Evolutionary conservation across 257 asterid genomes (phyloP), one percentile per base, ranked within the genome.

Genomic region (Salvia miltiorrhiza): DNA sequence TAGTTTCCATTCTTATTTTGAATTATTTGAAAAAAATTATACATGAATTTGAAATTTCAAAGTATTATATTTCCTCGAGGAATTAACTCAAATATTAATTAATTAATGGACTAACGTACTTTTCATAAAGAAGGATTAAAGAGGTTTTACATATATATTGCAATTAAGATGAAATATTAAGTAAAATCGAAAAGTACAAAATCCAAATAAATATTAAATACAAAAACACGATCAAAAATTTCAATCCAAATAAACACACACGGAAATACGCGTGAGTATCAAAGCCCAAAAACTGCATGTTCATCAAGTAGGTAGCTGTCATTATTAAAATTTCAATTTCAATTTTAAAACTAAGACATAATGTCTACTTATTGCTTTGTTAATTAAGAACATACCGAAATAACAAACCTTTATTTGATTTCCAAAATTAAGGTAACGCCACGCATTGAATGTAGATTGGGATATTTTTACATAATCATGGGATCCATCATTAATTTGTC

Each of bases 401-500:
- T 58, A 72, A 39, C 11, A 59, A 67, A 50, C 32, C 17, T 24
- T 20, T 21, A 61, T 61, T 41, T 21, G 43, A 23, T 24, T 24
- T 13, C 8, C 39, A 75, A 73, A 70, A 60, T 71, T 68, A 55
- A 63, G 71, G 73, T 79, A 81, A 81, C 79, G 77, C 71, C 77
- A 64, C 53, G 73, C 81, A 74, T 53, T 74, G 50, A 73, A 73
- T 67, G 66, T 19, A 64, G 60, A 68, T 65, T 65, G 80, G 20
- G 82, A 83, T 81, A 63, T 76, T 63, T 62, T 84, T 72, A 76
- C 84, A 53, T 75, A 77, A 79, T 74, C 53, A 78, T 63, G 43
- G 73, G 75, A 81, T 79, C 69, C 69, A 20, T 66, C 58, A 78
- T 44, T 76, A 33, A 74, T 72, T 47, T 37, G 40, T 60, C 63